Percentiles rank a stretch among this genome's conserved stretches.
phyloP scores from a whole-genome alignment of 2,329 filamentous ascomycete genomes.

The Aspergillus fructus region DNA sequence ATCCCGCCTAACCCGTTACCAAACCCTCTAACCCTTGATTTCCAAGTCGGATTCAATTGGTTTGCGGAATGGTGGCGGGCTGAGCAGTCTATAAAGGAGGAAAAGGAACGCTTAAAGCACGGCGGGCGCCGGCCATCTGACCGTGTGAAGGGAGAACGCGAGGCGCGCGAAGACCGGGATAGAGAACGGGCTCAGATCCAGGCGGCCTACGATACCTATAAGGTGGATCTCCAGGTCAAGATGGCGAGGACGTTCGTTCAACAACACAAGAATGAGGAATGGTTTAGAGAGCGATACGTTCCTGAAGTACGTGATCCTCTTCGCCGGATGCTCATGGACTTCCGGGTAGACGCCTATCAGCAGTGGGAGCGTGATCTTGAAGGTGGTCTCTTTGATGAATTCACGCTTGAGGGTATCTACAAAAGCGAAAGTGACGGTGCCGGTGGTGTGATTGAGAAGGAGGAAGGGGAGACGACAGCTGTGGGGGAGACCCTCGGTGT shows the following conservation, averaged over 20 bases:
- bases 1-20: constrained; percentile 58
- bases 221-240: constrained; percentile 63
- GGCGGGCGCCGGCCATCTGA: constrained; percentile 56
- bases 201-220: constrained; percentile 64
- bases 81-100: constrained; percentile 63
- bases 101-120: constrained; percentile 61
- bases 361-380: constrained; percentile 91
- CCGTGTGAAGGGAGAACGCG: constrained; percentile 61
- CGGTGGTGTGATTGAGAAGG: constrained; percentile 84
- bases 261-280: constrained; percentile 92
- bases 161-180: constrained; percentile 62
- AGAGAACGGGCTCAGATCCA: constrained; percentile 64
- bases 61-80: constrained; percentile 68
- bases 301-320: constrained; percentile 76
- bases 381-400: constrained; percentile 84
- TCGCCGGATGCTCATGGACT: constrained; percentile 73
- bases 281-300: constrained; percentile 95
- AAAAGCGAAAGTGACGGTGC: constrained; percentile 89
- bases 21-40: constrained; percentile 63
- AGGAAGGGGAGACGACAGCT: constrained; percentile 90
- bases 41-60: constrained; percentile 66
- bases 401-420: constrained; percentile 88
- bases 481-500: constrained; percentile 91
- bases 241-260: constrained; percentile 89
- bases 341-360: constrained; percentile 72